These are phyloP conservation scores for Perilla frutescens DNA, from an alignment of 257 asterid genomes.

Conservation along the genomic window DNA sequence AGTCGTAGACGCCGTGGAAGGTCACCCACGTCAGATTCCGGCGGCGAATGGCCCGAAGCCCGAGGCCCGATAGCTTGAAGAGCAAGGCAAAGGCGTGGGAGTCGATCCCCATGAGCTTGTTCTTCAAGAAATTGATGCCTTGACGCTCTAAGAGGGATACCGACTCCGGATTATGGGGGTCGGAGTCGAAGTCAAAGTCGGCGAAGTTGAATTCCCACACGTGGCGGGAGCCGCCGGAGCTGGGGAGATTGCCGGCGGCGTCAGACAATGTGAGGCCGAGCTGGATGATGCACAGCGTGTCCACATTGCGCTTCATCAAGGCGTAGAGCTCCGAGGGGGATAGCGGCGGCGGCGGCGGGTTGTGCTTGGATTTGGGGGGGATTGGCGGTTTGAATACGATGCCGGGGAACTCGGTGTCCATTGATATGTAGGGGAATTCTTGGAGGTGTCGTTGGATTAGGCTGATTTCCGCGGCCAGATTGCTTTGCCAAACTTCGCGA, in stretches of 20 bases:
- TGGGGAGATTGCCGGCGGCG: conserved; percentile 26
- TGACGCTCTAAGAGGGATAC: conserved; percentile 28
- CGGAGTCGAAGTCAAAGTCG: conserved; percentile 35
- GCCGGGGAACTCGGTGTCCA: conserved; percentile 29
- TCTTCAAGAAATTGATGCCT: conserved; percentile 19
- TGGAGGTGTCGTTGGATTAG: background rate
- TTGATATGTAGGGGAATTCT: conserved; percentile 9
- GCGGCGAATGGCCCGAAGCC: background rate
- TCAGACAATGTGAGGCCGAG: conserved; percentile 45
- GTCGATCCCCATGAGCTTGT: background rate
- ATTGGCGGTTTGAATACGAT: background rate
- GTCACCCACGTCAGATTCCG: conserved; percentile 39
- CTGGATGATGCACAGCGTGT: conserved; percentile 35
- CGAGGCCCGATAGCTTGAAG: conserved; percentile 6
- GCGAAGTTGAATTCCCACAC: conserved; percentile 50
- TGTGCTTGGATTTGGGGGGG: background rate
- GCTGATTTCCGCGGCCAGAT: background rate
- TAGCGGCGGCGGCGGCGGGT: background rate
- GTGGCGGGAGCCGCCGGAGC: background rate
- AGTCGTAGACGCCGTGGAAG: conserved; percentile 43
- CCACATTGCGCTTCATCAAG: conserved; percentile 35
- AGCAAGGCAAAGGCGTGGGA: background rate
- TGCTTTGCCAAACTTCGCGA: conserved; percentile 2
- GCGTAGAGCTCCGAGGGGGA: background rate
- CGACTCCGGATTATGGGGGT: conserved; percentile 35